These are phyloP conservation scores for Rhododendron henanense DNA, from an alignment of 148 eudicot species.

Conservation along the genomic window DNA sequence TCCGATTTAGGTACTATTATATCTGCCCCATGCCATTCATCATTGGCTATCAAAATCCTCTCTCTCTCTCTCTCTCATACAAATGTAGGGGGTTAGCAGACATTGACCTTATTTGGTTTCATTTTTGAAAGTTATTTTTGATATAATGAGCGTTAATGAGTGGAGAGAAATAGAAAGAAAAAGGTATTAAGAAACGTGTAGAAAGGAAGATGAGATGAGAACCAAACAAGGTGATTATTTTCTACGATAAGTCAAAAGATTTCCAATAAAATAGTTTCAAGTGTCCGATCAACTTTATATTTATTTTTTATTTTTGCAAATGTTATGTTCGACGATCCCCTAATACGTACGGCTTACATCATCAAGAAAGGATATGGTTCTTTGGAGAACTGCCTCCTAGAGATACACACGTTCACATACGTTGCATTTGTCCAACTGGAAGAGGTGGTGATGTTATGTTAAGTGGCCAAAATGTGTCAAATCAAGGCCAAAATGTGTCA, in stretches of 20 bases:
- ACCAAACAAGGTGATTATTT: no score
- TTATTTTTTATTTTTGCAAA: background rate
- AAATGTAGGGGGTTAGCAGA: background rate
- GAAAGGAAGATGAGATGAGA: no score
- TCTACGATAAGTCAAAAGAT: background rate
- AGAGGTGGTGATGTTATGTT: background rate
- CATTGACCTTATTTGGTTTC: no score
- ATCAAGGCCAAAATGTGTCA: slow-evolving; percentile 15
- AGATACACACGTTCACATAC: background rate
- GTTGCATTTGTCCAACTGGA: background rate
- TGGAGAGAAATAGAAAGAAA: no score
- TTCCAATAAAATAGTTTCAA: background rate
- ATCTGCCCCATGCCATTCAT: background rate
- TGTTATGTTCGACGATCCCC: background rate
- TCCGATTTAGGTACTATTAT: background rate
- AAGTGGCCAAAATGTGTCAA: slow-evolving; percentile 13
- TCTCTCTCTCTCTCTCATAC: background rate
- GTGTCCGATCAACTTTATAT: background rate
- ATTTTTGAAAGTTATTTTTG: no score
- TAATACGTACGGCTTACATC: background rate
- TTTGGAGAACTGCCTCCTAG: background rate
- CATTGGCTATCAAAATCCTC: background rate
- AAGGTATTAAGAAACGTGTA: no score
- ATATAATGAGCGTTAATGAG: no score
- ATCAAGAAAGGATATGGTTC: background rate